A percentile compares a stretch with the other conserved stretches of the same genome.
Evolutionary conservation across 345 rosid genomes (phyloP).

Genomic region (Camelina laxa): DNA sequence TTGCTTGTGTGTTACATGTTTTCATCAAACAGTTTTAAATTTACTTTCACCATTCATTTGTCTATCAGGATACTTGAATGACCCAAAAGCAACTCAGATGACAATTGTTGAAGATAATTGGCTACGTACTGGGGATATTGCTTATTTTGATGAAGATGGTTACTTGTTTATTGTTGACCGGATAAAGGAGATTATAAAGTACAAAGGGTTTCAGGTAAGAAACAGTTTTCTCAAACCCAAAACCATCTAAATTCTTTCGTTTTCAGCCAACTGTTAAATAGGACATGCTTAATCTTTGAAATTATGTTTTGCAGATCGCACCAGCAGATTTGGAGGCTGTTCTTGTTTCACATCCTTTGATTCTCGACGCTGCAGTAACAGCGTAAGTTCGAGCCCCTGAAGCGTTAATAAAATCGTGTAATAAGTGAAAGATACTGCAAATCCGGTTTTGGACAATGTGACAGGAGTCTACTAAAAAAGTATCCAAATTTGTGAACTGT

Average conservation of each 20-base stretch:
- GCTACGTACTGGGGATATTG: conserved; percentile 90
- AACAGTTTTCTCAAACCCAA: conserved; percentile 1
- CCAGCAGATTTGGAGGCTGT: conserved; percentile 90
- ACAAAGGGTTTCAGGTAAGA: conserved; percentile 85
- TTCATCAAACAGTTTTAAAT: not conserved
- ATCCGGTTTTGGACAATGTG: conserved; percentile 12
- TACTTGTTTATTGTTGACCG: conserved; percentile 69
- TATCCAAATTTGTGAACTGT: not conserved
- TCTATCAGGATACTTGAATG: conserved; percentile 66
- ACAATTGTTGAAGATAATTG: conserved; percentile 69
- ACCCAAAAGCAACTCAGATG: conserved; percentile 62
- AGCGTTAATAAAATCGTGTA: no score
- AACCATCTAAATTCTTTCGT: not conserved
- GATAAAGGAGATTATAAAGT: conserved; percentile 82
- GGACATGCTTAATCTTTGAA: conserved; percentile 2
- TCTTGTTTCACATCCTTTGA: conserved; percentile 69
- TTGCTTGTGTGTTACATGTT: conserved; percentile 18
- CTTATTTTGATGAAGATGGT: conserved; percentile 77
- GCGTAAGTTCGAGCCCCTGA: conserved; percentile 49
- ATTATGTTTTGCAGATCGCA: conserved; percentile 61
- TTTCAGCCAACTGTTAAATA: not conserved
- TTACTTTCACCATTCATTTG: not conserved
- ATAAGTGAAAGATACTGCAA: not conserved
- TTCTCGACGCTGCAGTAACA: conserved; percentile 77
- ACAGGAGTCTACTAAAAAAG: not conserved